Evolutionary conservation across 768 basidiomycete genomes (phyloP), one percentile per base, ranked within the genome.

Genomic region (Boletales sp.): DNA sequence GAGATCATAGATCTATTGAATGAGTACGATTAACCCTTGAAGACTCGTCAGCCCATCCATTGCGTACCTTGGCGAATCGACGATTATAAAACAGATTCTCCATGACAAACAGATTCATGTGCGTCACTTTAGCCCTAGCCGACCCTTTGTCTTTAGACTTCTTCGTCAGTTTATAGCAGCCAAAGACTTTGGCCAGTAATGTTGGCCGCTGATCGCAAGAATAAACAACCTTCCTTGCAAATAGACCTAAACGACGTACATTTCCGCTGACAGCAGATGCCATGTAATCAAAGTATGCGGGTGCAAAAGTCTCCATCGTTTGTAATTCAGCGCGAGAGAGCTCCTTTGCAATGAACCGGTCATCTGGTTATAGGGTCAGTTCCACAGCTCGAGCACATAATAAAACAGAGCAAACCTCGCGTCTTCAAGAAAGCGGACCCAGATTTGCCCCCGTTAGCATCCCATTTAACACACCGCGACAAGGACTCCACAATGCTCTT

Each of bases 321-420:
- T 95, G 91, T 56, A 97, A 72, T 62, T 99, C 97, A 29, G 89
- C 77, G 50, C 82, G 79, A 0, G 94, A 95, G 24, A 98, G 79
- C 58, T 97, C 95, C 62, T 99, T 99, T 31, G 95, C 92, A 56
- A 99, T 97, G 76, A 98, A 98, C 7, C 97, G 92, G 66, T 98
- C 94, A 62, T 99, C 95, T 97, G 48, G 15, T 11, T 54, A 19
- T 13, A 36, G 40, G 13, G 39, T 37, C 2, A 58, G 27, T 34
- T 43, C 42, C 36, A 15, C 13, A 13, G 17, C 2, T 19, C 11
- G 11, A 29, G 14, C 9, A n/a, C 38, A 44, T 35, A 47, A 24
- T 34, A 43, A 17, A 50, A 19, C 18, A 4, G 10, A 9, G 57
- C 74, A 36, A 51, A 91, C 94, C 94, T 75, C 84, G 77, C 14